Percentiles rank a stretch among this genome's conserved stretches.
phyloP scores from a whole-genome alignment of 2,329 filamentous ascomycete genomes.

The Cladosporium sphaerospermum region DNA sequence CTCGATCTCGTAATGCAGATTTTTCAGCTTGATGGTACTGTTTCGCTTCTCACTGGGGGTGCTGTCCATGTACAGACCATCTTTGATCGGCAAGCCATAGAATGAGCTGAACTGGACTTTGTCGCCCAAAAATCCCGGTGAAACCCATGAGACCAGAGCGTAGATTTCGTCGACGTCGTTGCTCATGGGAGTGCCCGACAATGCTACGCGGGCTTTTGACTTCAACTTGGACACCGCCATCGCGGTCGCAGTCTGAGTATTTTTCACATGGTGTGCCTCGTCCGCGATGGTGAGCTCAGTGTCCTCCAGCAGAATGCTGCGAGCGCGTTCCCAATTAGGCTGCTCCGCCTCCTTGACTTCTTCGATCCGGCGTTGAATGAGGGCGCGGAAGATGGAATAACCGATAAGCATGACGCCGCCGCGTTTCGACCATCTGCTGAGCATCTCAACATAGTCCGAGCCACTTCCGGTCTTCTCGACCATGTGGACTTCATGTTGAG shows the following conservation, averaged over 20 bases:
- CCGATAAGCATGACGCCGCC: constrained; percentile 74
- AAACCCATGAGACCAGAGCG: constrained; percentile 82
- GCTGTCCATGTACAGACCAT: constrained; percentile 65
- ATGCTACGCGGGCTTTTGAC: constrained; percentile 67
- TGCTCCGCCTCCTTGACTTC: constrained; percentile 41
- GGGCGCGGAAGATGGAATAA: constrained; percentile 59
- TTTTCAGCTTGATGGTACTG: constrained; percentile 60
- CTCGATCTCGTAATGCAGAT: constrained; percentile 64
- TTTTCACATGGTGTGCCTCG: constrained; percentile 78
- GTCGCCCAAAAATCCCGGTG: constrained; percentile 68
- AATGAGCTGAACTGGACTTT: constrained; percentile 60
- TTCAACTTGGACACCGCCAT: constrained; percentile 52
- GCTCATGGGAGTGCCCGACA: constrained; percentile 80
- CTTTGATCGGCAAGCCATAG: constrained; percentile 68
- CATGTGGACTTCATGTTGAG: constrained; percentile 47
- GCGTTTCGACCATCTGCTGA: constrained; percentile 54
- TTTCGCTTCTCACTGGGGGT: constrained; percentile 47
- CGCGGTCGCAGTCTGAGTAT: constrained; percentile 49
- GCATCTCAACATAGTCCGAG: constrained; percentile 35
- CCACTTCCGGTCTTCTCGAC: constrained; percentile 41
- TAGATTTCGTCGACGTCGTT: constrained; percentile 83
- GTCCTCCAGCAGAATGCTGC: constrained; percentile 49
- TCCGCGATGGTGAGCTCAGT: constrained; percentile 75
- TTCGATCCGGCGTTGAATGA: constrained; percentile 38
- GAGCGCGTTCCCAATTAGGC: constrained; percentile 33